Percentiles rank a stretch among this genome's conserved stretches.
Evolutionary conservation across 2,329 filamentous ascomycete genomes (phyloP).

Genomic region (Camillea tinctor): DNA sequence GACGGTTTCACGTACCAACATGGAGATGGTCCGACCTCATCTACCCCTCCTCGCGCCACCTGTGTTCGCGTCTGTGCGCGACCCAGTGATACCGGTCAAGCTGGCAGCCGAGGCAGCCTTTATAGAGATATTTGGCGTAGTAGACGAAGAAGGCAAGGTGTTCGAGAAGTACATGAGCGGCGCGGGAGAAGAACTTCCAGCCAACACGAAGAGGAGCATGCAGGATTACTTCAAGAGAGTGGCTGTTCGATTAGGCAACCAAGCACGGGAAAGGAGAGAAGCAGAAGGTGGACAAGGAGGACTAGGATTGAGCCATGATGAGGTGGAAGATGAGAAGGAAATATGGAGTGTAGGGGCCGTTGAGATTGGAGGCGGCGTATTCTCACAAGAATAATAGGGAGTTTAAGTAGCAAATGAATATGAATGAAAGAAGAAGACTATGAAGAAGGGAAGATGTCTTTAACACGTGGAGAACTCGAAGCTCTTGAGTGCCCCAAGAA

Average conservation of each 20-base stretch:
- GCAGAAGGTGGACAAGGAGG: slow-evolving; percentile 88
- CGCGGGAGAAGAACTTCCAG: slow-evolving; percentile 60
- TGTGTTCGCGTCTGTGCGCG: slow-evolving; percentile 86
- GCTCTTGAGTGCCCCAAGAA: too few species aligned
- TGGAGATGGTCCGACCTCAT: slow-evolving; percentile 79
- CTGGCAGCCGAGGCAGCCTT: slow-evolving; percentile 93
- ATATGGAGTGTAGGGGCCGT: slow-evolving; percentile 94
- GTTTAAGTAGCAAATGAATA: not conserved
- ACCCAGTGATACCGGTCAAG: slow-evolving; percentile 92
- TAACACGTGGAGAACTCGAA: too few species aligned
- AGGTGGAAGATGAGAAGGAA: slow-evolving; percentile 91
- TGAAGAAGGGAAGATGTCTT: not conserved
- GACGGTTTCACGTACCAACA: slow-evolving; percentile 76
- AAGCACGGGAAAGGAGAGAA: slow-evolving; percentile 84
- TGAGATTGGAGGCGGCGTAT: slow-evolving; percentile 67
- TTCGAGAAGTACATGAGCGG: slow-evolving; percentile 89
- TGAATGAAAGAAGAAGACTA: not conserved
- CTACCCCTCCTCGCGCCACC: slow-evolving; percentile 75
- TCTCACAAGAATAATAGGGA: slow-evolving; percentile 38
- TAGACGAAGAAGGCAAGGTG: slow-evolving; percentile 78
- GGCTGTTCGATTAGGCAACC: slow-evolving; percentile 76
- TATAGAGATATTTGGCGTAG: slow-evolving; percentile 84
- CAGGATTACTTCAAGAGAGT: slow-evolving; percentile 96
- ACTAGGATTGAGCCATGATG: slow-evolving; percentile 82
- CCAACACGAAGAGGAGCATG: slow-evolving; percentile 83